Base-by-base conservation (phyloP, 2,329 filamentous ascomycete genomes). In the Colletotrichum plurivorum region DNA sequence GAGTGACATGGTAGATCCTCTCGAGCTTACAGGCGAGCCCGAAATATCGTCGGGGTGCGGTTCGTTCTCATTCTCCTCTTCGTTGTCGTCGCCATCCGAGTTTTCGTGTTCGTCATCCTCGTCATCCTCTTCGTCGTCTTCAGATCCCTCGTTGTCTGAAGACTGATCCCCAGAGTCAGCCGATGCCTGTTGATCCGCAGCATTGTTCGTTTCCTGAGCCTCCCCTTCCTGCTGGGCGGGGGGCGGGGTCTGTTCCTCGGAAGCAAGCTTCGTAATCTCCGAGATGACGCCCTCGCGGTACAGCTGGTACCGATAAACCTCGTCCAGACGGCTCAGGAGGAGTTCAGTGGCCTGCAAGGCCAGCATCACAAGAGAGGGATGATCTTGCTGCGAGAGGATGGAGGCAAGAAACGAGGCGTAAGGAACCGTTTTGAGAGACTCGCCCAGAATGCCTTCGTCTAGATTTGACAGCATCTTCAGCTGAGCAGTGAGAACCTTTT, bases 381-480 rank as follows among this genome's bases (percentile, higher is more conserved):
- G 95, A 75, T 99, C 97, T 78, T 97, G 93, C 75, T 99, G 96
- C 0, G 95, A 97, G 18, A 99, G 84, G 70, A 99, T 99, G 0
- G 95, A 94, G 2, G 96, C 96, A 36, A 99, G 82, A 78, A 97
- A 98, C 0, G 97, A 99, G 2, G 96, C 94, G 79, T 98, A 99
- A 0, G 96, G 94, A 1, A 99, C 95, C 16, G 93, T 89, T 27
- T 92, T 92, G 36, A 99, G 82, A 9, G 95, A 93, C 74, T 98
- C 95, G 70, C 94, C 88, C 4, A 99, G 87, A 58, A 99, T 94
- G 45, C 88, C 86, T 51, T 90, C 90, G 74, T 98, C 94, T n/a
- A 99, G 83, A 73, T 98, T 97, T 13, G 94, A 97, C 10, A 99
- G 87, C 94, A 99, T 98, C 83, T 98, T 98, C 52, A 98, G 84